Percentiles rank a stretch among this genome's conserved stretches.
Conservation (phyloP, 106 monocot genomes). For the Dendrobium chrysotoxum region DNA sequence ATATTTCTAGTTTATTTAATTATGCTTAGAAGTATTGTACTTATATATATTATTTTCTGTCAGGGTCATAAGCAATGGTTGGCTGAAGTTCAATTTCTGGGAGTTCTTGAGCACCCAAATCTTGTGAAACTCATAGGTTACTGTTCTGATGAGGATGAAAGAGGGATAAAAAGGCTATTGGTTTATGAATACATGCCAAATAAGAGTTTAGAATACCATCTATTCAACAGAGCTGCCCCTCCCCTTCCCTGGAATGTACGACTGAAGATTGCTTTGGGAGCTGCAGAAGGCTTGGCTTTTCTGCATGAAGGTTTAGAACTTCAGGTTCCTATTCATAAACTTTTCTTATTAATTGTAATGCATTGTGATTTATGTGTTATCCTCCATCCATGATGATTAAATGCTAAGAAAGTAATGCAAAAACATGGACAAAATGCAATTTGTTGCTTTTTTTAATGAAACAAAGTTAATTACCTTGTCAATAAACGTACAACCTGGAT, state of each 20-base stretch:
- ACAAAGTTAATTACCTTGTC: not conserved
- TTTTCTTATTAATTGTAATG: not conserved
- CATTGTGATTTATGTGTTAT: not conserved
- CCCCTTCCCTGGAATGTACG: constrained; percentile 28
- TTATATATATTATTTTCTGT: not conserved
- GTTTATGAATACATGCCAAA: constrained; percentile 39
- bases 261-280: constrained; percentile 23
- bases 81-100: constrained; percentile 35
- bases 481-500: not conserved
- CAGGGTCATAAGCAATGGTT: constrained; percentile 39
- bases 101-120: constrained; percentile 34
- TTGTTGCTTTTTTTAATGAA: not conserved
- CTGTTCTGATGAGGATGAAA: constrained; percentile 25
- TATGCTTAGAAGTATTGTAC: not conserved
- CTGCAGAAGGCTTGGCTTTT: constrained; percentile 32
- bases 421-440: not conserved
- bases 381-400: not conserved
- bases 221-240: constrained; percentile 20
- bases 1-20: not conserved
- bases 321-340: constrained; percentile 16
- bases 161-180: constrained; percentile 20
- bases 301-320: constrained; percentile 34
- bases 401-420: not conserved
- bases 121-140: constrained; percentile 43
- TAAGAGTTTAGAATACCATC: constrained; percentile 33